phyloP scores from a whole-genome alignment of 2,329 filamentous ascomycete genomes.

The Aspergillus phoenicis region DNA sequence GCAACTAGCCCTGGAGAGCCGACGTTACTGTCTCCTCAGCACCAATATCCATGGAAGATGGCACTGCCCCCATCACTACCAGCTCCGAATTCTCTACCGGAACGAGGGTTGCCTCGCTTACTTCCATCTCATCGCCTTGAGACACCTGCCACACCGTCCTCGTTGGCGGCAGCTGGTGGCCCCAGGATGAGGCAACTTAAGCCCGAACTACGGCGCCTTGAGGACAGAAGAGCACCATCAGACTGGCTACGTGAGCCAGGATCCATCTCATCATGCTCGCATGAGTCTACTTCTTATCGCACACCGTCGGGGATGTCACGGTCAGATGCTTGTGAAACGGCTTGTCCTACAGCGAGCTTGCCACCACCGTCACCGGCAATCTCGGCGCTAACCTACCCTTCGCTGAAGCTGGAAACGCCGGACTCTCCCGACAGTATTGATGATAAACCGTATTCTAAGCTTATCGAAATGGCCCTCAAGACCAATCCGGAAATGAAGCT shows the following conservation, averaged over 20 bases:
- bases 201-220: constrained; percentile 13
- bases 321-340: not conserved
- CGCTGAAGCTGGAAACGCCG: constrained; percentile 16
- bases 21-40: constrained; percentile 21
- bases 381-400: constrained; percentile 27
- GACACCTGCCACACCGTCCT: constrained; percentile 14
- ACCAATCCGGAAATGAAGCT: constrained; percentile 68
- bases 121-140: constrained; percentile 12
- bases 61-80: not conserved
- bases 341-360: constrained; percentile 11
- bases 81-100: not conserved
- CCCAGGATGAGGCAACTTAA: constrained; percentile 19
- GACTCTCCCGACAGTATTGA: constrained; percentile 25
- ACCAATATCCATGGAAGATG: constrained; percentile 12
- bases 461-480: constrained; percentile 77
- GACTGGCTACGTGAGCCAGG: constrained; percentile 20
- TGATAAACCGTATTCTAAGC: constrained; percentile 70
- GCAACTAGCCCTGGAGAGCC: constrained; percentile 20
- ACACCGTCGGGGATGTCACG: constrained; percentile 11
- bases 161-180: constrained; percentile 16
- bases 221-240: constrained; percentile 11
- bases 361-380: constrained; percentile 26
- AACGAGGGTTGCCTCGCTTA: constrained; percentile 16
- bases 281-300: constrained; percentile 13
- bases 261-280: constrained; percentile 4